A percentile compares a stretch with the other conserved stretches of the same genome.
Conservation (phyloP, 352 stramenopile species). For the Globisporangium irregulare region DNA sequence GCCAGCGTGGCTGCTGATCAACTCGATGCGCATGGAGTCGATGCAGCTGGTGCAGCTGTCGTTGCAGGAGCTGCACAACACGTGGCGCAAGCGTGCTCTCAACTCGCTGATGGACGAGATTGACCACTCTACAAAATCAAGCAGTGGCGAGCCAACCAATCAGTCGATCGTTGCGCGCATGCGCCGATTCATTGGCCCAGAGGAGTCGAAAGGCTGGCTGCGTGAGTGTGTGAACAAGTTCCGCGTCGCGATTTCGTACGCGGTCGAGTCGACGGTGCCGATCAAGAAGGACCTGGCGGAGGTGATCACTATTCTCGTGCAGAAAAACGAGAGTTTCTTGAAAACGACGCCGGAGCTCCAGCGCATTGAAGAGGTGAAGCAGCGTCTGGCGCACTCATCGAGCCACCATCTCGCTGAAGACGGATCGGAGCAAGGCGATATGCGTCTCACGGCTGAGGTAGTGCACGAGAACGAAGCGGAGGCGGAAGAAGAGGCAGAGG, state of each 20-base stretch:
- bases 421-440: slow-evolving; percentile 59
- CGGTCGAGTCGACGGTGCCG: slow-evolving; percentile 57
- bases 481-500: slow-evolving; percentile 84
- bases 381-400: slow-evolving; percentile 58
- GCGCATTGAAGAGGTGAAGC: slow-evolving; percentile 56
- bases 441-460: slow-evolving; percentile 81
- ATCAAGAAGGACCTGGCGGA: slow-evolving; percentile 70
- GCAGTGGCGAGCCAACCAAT: slow-evolving; percentile 11
- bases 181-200: slow-evolving; percentile 58
- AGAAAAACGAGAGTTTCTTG: slow-evolving; percentile 60
- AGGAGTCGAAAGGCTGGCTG: slow-evolving; percentile 44
- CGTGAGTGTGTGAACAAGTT: slow-evolving; percentile 71
- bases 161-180: slow-evolving; percentile 46
- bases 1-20: slow-evolving; percentile 96
- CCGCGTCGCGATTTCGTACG: slow-evolving; percentile 80
- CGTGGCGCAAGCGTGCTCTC: slow-evolving; percentile 95
- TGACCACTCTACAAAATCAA: slow-evolving; percentile 8
- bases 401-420: slow-evolving; percentile 39
- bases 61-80: slow-evolving; percentile 96
- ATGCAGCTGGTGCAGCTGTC: slow-evolving; percentile 99
- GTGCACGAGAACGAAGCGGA: slow-evolving; percentile 90
- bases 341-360: slow-evolving; percentile 43
- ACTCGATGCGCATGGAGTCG: slow-evolving; percentile 99
- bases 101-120: slow-evolving; percentile 87
- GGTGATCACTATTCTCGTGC: slow-evolving; percentile 58